A percentile compares a stretch with the other conserved stretches of the same genome.
Evolutionary conservation across 2,329 filamentous ascomycete genomes (phyloP).

Genomic region (Macrophomina tecta): DNA sequence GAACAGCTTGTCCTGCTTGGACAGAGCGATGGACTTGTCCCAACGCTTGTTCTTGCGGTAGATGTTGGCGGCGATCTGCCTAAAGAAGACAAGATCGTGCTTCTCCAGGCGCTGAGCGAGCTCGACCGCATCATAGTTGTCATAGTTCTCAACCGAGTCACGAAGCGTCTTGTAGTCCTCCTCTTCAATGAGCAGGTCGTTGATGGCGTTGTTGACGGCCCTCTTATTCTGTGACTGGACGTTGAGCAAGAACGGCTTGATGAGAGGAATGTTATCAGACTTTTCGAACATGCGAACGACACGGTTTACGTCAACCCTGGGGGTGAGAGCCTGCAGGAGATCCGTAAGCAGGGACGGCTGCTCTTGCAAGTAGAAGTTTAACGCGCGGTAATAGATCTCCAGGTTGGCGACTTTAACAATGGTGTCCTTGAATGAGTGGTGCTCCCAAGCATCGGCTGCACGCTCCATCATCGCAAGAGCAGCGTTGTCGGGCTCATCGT

Average conservation of each 20-base stretch:
- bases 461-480: conserved; percentile 98
- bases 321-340: conserved; percentile 86
- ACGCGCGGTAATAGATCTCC: conserved; percentile 97
- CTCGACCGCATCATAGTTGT: conserved; percentile 97
- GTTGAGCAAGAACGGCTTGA: conserved; percentile 97
- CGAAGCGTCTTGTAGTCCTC: conserved; percentile 99
- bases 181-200: conserved; percentile 96
- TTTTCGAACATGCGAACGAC: conserved; percentile 99
- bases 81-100: conserved; percentile 98
- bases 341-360: conserved; percentile 96
- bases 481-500: conserved; percentile 97
- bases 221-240: conserved; percentile 98
- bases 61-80: conserved; percentile 96
- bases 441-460: conserved; percentile 96
- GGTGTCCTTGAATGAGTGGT: conserved; percentile 99
- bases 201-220: conserved; percentile 96
- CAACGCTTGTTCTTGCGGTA: conserved; percentile 99
- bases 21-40: conserved; percentile 97
- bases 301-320: conserved; percentile 95
- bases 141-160: conserved; percentile 97
- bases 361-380: conserved; percentile 97
- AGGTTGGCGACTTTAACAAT: conserved; percentile 96
- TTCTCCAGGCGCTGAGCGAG: conserved; percentile 92
- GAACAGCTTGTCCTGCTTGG: conserved; percentile 99
- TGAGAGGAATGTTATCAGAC: conserved; percentile 95